Evolutionary conservation across 1,284 basidiomycete species (phyloP), one percentile per base, ranked within the genome.

Genomic region (Cryptococcus sp.): DNA sequence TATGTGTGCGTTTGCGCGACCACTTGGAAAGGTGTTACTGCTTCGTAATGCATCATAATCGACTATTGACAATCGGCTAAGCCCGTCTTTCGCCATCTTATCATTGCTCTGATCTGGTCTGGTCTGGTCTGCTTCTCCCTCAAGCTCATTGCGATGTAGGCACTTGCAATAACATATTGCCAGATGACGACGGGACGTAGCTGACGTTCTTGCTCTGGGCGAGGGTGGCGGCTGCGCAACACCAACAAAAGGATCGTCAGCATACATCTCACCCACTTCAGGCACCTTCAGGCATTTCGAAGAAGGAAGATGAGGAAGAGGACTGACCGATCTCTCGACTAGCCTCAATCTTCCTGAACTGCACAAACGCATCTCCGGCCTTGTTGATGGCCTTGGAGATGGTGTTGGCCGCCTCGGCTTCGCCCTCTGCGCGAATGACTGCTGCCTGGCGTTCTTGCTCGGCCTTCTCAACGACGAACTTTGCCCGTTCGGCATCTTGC

Each of bases 391-490:
- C 92, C 62, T 83, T 85, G 16, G 92, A 95, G 73, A 99, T 97
- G 58, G 93, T 94, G 57, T 86, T 82, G 6, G 93, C 93, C 10
- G 95, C 96, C 81, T 99, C 94, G 4, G 95, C 95, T 82, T 99
- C 95, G 61, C 96, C 96, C 79, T 99, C 95, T 1, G 96, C 94
- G 57, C 96, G 87, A 64, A 99, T 97, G 64, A 99, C 94, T 6
- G 92, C 88, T 1, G 95, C 96, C 82, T 99, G 95, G 58, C 94
- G 88, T 79, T 99, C 96, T 88, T 99, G 96, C 78, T 99, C 95
- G 39, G 96, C 93, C 60, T 77, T 76, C 57, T 99, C 96, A 64
- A 99, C 95, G 66, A 99, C 91, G 79, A 99, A 99, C 80, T 96
- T 98, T 63, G 95, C 95, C 48, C 96, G 86, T 81, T 99, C 96